Base-by-base conservation (phyloP, 2,329 filamentous ascomycete genomes). In the Fusarium sp. region DNA sequence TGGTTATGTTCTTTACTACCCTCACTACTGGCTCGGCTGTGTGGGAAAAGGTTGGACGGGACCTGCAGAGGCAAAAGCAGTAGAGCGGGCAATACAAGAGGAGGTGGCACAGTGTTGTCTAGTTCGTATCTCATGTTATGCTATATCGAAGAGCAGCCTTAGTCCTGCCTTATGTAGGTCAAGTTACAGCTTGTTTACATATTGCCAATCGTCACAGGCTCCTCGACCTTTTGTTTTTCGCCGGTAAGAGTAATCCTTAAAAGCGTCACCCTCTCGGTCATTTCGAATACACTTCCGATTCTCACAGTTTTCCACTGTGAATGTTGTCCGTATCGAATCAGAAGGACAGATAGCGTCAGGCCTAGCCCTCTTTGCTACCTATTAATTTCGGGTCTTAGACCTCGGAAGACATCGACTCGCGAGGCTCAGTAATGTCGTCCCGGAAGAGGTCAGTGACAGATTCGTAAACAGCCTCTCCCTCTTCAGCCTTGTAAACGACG, bases 1-100 rank as follows among this genome's bases (percentile, higher is more conserved):
- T 85, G 14, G 84, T 85, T 10, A 91, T 90, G 85, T 78, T 91
- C 20, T 72, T 87, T 22, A 90, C 89, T 51, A 91, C 90, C 1
- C 45, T 91, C 6, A 74, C 93, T 45, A 89, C 89, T 11, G 85
- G 86, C 2, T 76, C 80, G 67, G 87, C 88, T 68, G 85, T 90
- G 4, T 93, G 91, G 91, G 83, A 86, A 60, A 81, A 81, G 56
- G 85, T 83, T 46, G 76, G 74, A 4, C 54, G 58, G 22, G 64
- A 75, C n/a, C 66, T 79, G 22, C 66, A 68, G 33, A 66, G 56
- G 11, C 66, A 59, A 50, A 52, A 63, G 28, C 53, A 69, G 39
- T 70, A 59, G 17, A 48, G 5, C 13, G 28, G 11, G 36, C 15
- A 24, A 26, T 46, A 36, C 15, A 28, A 26, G 46, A 40, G n/a